Evolutionary conservation across 805 yeast genomes (phyloP).

Genomic region (Candida sakaeoensis): DNA sequence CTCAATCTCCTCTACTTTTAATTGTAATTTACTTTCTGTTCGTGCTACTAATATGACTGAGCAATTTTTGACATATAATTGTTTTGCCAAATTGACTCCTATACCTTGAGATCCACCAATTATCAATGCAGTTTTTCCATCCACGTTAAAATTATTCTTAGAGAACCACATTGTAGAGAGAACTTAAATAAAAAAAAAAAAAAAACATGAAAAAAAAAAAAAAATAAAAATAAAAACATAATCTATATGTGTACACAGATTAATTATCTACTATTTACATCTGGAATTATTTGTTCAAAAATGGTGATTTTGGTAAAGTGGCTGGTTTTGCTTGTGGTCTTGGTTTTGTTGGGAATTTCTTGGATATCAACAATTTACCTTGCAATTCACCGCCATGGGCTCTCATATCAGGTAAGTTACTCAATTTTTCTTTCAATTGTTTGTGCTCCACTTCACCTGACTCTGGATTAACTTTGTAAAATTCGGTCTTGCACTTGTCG

Average conservation of each 20-base stretch:
- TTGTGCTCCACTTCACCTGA: constrained; percentile 21
- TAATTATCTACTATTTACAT: constrained; percentile 7
- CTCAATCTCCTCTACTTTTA: constrained; percentile 45
- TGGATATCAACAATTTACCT: constrained; percentile 25
- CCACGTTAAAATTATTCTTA: constrained; percentile 25
- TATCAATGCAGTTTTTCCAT: constrained; percentile 60
- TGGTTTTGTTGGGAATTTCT: constrained; percentile 30
- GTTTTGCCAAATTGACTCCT: constrained; percentile 73
- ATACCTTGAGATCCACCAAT: constrained; percentile 95
- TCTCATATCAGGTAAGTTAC: constrained; percentile 23
- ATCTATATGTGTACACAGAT: too few species aligned
- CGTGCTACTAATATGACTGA: constrained; percentile 76
- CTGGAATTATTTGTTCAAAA: constrained; percentile 11
- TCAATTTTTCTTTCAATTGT: constrained; percentile 23
- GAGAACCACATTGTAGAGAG: constrained; percentile 21
- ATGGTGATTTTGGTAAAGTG: constrained; percentile 32
- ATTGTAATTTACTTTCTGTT: constrained; percentile 54
- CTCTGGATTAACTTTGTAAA: constrained; percentile 33
- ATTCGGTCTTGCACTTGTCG: constrained; percentile 40
- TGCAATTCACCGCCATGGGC: constrained; percentile 23
- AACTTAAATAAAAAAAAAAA: background rate
- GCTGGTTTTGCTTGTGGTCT: constrained; percentile 17
- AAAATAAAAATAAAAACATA: too few species aligned
- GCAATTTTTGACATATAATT: constrained; percentile 52
- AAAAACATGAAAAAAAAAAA: too few species aligned